Evolutionary conservation across 1,284 basidiomycete genomes (phyloP), one percentile per base, ranked within the genome.

Genomic region (Heimioporus retisporus): DNA sequence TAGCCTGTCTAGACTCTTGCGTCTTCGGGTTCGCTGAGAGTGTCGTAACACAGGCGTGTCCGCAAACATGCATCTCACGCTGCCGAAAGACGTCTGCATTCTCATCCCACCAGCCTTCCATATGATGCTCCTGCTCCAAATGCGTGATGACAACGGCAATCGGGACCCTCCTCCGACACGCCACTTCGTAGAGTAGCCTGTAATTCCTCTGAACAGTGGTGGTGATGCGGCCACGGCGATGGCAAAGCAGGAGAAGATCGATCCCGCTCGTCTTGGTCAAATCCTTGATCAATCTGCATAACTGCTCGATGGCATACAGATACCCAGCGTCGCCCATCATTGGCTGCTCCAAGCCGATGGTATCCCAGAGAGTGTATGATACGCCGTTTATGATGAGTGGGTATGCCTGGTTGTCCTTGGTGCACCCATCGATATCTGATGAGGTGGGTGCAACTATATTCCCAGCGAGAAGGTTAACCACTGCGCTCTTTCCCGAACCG

Each of bases 351-450:
- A 61, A 15, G 15, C 60, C 60, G 31, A 42, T 16, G 14, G 60
- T 61, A 11, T 61, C 60, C 60, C 60, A 61, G 54, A 61, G 14
- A 19, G 43, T 55, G 53, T 61, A 61, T 42, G 60, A 61, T 35
- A 48, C 53, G 21, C 35, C 53, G 14, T 46, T 21, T 16, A 61
- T 28, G 53, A 31, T 10, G 53, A 61, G 19, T 21, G 53, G 23
- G 42, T 61, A 55, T n/a, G 53, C 19, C 16, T 31, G 25, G 35
- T 46, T 55, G 14, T 40, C 43, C 28, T 55, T 50, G 42, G 60
- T 61, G 25, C 60, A 61, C 25, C 60, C 60, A 6, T 50, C 60
- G 10, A 54, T 61, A 43, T 61, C 60, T 21, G 60, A 61, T 3
- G 60, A 61, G 25, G 51, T 61, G 21, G 25, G 60, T 54, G 53